Base-by-base conservation (phyloP, 495 filamentous ascomycete species). In the Filosporella fistucella region DNA sequence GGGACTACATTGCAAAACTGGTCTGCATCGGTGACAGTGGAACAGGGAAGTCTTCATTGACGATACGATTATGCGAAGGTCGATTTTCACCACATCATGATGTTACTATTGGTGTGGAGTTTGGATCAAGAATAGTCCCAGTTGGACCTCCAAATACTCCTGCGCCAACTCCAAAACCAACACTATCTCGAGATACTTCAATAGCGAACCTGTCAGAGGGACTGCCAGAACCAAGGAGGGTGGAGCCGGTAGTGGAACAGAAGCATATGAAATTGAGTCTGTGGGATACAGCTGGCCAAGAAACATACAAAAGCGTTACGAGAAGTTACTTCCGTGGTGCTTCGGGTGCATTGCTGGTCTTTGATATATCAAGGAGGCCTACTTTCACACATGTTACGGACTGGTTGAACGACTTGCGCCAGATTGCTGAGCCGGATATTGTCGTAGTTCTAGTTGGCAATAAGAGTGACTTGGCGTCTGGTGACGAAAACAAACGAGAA, bases 1-100 rank as follows among this genome's bases (percentile, higher is more conserved):
- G 91, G 91, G 89, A 96, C 71, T 96, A 95, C 72, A 96, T 96
- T 62, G 90, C 91, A 65, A 96, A 96, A 70, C 85, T 98, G 60
- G 91, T 96, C 62, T 94, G 89, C 69, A 89, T 98, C 61, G 93
- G 93, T 63, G 93, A 96, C 68, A 89, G 83, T 14, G 93, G 89
- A 54, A 91, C 86, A 58, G 91, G 91, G 51, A 97, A 97, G 72
- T 91, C 85, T 32, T 74, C 70, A 1, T 80, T 96, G 52, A 95
- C 91, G 14, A 89, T 97, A 65, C 88, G 91, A 21, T 85, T 97
- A 53, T 97, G 91, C 70, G 91, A 97, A 77, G 91, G 91, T 45
- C 91, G 91, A 57, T 97, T 97, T 72, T 86, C 85, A 43, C 74
- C 86, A 24, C 79, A 89, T 56, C 93, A 96, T 70, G 89, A 96